Evolutionary conservation across 176 grass and related monocot species (phyloP), one percentile per base, ranked within the genome.

Genomic region (Puccinellia tenuiflora): DNA sequence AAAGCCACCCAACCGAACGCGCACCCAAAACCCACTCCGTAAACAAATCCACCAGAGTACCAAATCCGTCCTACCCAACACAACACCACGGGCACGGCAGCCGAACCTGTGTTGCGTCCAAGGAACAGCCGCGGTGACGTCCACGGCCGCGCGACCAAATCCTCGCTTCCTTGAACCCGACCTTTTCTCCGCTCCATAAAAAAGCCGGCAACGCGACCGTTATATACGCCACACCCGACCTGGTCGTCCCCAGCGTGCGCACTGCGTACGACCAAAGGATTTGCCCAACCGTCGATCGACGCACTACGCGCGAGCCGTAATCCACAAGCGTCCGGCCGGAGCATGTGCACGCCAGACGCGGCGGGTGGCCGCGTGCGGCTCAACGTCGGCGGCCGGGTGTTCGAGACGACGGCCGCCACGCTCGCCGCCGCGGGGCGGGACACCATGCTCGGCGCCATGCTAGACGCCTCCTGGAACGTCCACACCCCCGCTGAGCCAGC

Each of bases 371-470:
- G 92, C 70, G 85, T 98, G 63, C 91, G 92, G 15, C 80, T 98
- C 37, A 98, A 93, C 85, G 90, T 98, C 0, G 96, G 96, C 35
- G 96, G 92, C 10, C 84, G 79, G 66, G 75, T 95, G 72, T 98
- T 98, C 82, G 91, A 95, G 88, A 98, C 96, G 7, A 95, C 92
- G 40, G 57, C 89, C 9, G 72, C 85, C 48, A 98, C 96, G 34
- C 88, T 98, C 7, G 83, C 89, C 24, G 65, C 81, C 84, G 92
- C 89, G 22, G 96, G 96, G 3, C 85, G 92, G 6, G 75, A 98
- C 59, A 93, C 96, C 88, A 95, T 98, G 96, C 90, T 98, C n/a
- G 92, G 96, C 13, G 92, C 96, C 79, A 90, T 98, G 73, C 7
- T 98, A 9, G 92, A 93, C 55, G 80, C 92, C 21, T 88, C 92